These are phyloP conservation scores for Citrus australasica DNA, from an alignment of 345 rosid genomes.

Conservation along the genomic window DNA sequence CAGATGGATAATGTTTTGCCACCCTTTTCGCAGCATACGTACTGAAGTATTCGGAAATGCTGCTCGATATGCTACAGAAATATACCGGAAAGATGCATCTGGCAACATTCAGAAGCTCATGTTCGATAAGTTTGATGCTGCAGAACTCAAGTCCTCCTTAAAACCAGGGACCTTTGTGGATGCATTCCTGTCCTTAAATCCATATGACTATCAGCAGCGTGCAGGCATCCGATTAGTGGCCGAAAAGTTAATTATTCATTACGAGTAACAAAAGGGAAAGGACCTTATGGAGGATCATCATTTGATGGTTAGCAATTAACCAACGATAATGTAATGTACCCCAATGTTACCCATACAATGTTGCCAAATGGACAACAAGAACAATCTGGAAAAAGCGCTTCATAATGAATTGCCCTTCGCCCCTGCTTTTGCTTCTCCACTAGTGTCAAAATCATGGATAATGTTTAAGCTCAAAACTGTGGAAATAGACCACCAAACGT, in stretches of 20 bases:
- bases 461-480: neutral
- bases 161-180: conserved; percentile 48
- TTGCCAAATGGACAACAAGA: neutral
- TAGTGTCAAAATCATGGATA: neutral
- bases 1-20: conserved; percentile 1
- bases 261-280: conserved; percentile 2
- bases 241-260: conserved; percentile 48
- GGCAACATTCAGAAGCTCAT: conserved; percentile 50
- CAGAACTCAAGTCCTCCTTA: conserved; percentile 47
- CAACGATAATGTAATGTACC: neutral
- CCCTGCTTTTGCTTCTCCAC: neutral
- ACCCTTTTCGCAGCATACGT: conserved; percentile 49
- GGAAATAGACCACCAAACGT: neutral
- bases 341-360: neutral
- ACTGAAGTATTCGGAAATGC: conserved; percentile 33
- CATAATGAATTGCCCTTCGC: neutral
- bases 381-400: neutral
- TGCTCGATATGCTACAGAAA: conserved; percentile 52
- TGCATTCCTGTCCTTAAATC: conserved; percentile 55
- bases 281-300: neutral
- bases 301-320: neutral
- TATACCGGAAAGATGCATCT: conserved; percentile 55
- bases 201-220: conserved; percentile 66
- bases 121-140: conserved; percentile 38
- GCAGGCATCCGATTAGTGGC: conserved; percentile 78